These are phyloP conservation scores for Protomyces inouyei DNA, from an alignment of 1,139 yeast species.

Conservation along the genomic window DNA sequence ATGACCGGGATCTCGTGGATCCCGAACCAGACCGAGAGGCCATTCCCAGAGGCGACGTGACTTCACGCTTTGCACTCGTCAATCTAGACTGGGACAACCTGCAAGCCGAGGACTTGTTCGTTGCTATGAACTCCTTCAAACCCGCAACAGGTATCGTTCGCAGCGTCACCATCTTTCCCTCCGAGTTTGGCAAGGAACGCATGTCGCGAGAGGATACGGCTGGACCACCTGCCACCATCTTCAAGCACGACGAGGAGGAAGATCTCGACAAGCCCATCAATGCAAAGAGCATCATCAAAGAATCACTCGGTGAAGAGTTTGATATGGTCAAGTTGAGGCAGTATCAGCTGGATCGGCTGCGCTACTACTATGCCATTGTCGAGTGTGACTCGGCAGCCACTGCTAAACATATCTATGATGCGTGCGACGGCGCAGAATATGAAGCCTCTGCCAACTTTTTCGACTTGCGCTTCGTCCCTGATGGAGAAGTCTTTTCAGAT, in stretches of 20 bases:
- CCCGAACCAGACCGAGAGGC: conserved; percentile 55
- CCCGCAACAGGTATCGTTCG: conserved; percentile 68
- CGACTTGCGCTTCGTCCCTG: conserved; percentile 89
- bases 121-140: conserved; percentile 80
- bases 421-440: conserved; percentile 91
- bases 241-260: conserved; percentile 42
- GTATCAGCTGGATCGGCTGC: conserved; percentile 70
- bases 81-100: conserved; percentile 97
- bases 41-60: conserved; percentile 83
- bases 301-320: conserved; percentile 47
- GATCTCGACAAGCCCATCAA: conserved; percentile 38
- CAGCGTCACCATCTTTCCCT: conserved; percentile 75
- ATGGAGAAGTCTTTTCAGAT: conserved; percentile 73
- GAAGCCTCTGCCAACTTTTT: conserved; percentile 94
- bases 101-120: conserved; percentile 78
- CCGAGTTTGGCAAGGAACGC: conserved; percentile 89
- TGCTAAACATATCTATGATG: conserved; percentile 70
- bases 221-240: conserved; percentile 89
- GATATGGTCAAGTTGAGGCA: conserved; percentile 51
- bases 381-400: conserved; percentile 70
- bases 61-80: conserved; percentile 78
- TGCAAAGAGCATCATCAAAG: conserved; percentile 37
- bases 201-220: conserved; percentile 84
- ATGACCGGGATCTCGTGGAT: conserved; percentile 43
- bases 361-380: conserved; percentile 92